Conservation (phyloP, 2,329 filamentous ascomycete genomes). For the Botrytis galanthina region DNA sequence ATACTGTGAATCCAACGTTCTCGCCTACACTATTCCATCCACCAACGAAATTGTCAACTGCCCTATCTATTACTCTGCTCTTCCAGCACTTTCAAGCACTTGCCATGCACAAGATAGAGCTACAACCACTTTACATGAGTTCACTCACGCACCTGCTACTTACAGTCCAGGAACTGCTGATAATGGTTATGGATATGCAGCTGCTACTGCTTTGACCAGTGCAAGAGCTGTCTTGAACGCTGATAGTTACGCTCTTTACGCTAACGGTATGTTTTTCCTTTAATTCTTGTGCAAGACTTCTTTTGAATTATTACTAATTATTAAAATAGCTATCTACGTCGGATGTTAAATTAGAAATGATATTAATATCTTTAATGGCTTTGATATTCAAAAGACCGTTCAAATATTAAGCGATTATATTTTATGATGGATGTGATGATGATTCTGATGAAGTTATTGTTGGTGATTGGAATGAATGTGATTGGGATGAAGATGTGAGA, state of each 20-base stretch:
- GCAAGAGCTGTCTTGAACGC: slow-evolving; percentile 59
- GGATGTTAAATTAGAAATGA: slow-evolving; percentile 3
- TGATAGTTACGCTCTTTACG: slow-evolving; percentile 45
- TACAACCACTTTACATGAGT: slow-evolving; percentile 64
- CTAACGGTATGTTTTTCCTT: slow-evolving; percentile 8
- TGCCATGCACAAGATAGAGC: slow-evolving; percentile 67
- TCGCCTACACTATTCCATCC: slow-evolving; percentile 61
- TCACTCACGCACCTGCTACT: slow-evolving; percentile 58
- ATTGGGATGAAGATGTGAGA: background rate
- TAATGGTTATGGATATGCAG: slow-evolving; percentile 56
- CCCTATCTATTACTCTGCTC: slow-evolving; percentile 54
- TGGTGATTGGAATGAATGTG: background rate
- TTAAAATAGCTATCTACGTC: slow-evolving; percentile 3
- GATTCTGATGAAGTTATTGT: background rate
- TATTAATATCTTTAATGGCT: background rate
- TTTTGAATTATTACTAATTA: background rate
- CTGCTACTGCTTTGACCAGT: slow-evolving; percentile 45
- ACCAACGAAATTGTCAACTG: slow-evolving; percentile 60
- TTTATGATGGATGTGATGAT: background rate
- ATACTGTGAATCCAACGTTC: slow-evolving; percentile 49
- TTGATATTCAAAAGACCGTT: background rate
- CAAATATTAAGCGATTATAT: background rate
- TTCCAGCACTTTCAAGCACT: slow-evolving; percentile 47
- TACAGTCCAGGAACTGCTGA: slow-evolving; percentile 57
- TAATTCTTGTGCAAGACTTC: too few relatives aligned